Evolutionary conservation across 805 yeast genomes (phyloP).

Genomic region (Zygoascus flipseniorum): DNA sequence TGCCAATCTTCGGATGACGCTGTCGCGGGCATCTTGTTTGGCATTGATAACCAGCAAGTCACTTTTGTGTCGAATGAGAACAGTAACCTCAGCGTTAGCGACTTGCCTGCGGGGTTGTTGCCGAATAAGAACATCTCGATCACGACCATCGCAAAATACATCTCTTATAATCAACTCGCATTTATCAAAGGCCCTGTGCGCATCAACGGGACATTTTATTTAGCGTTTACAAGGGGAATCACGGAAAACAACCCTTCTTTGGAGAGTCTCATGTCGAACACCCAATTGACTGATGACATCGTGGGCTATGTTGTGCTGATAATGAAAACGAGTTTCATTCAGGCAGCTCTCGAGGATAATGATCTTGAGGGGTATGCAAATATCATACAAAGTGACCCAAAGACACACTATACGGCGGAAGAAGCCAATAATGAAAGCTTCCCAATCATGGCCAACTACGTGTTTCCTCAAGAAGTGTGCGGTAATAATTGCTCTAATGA

Average conservation of each 20-base stretch:
- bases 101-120: constrained; percentile 8
- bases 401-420: background rate
- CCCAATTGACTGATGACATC: background rate
- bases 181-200: constrained; percentile 16
- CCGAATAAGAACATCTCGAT: constrained; percentile 8
- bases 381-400: background rate
- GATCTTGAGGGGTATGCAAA: background rate
- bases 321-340: constrained; percentile 33
- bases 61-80: constrained; percentile 1
- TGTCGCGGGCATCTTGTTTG: constrained; percentile 15
- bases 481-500: background rate
- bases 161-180: constrained; percentile 5
- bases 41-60: constrained; percentile 1
- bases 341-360: background rate
- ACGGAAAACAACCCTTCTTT: constrained; percentile 12
- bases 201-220: constrained; percentile 6
- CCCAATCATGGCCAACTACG: background rate
- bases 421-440: background rate
- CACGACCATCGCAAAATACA: background rate
- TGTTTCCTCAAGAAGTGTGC: background rate
- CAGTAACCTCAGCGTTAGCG: background rate
- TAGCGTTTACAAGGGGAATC: constrained; percentile 15
- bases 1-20: constrained; percentile 17
- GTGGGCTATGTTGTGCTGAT: constrained; percentile 60
- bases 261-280: background rate